Evolutionary conservation across 1,139 yeast genomes (phyloP).

Genomic region (Zygosaccharomyces pseudobailii): DNA sequence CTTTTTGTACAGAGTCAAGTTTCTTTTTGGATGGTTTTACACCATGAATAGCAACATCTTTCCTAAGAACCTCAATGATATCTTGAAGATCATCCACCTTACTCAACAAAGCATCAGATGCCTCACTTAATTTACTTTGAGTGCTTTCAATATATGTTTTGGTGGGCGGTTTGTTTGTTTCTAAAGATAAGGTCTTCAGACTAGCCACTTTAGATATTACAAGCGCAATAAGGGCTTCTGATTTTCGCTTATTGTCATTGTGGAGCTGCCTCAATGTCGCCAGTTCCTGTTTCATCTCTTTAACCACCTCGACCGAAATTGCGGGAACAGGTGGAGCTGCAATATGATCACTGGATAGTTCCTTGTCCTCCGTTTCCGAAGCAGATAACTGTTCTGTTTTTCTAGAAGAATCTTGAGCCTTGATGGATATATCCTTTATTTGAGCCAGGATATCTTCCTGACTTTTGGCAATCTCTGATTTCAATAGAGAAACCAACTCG

Average conservation of each 20-base stretch:
- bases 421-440: constrained; percentile 5
- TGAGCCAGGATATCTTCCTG: constrained; percentile 15
- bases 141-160: constrained; percentile 75
- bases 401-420: background rate
- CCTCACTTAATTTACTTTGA: constrained; percentile 66
- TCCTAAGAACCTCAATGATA: constrained; percentile 78
- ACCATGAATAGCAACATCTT: constrained; percentile 91
- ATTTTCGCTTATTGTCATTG: constrained; percentile 39
- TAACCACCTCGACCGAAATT: constrained; percentile 29
- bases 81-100: constrained; percentile 91
- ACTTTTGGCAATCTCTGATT: constrained; percentile 19
- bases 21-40: constrained; percentile 78
- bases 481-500: constrained; percentile 26
- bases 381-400: background rate
- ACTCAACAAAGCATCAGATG: constrained; percentile 69
- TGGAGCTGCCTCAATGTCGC: constrained; percentile 61
- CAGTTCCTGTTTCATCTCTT: constrained; percentile 50
- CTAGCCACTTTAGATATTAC: constrained; percentile 47
- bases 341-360: background rate
- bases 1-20: constrained; percentile 59
- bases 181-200: constrained; percentile 39
- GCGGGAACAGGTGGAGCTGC: background rate
- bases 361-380: background rate
- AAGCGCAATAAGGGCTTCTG: constrained; percentile 43
- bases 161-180: constrained; percentile 36